Conservation (phyloP, 495 filamentous ascomycete species). For the Cercophora scortea region DNA sequence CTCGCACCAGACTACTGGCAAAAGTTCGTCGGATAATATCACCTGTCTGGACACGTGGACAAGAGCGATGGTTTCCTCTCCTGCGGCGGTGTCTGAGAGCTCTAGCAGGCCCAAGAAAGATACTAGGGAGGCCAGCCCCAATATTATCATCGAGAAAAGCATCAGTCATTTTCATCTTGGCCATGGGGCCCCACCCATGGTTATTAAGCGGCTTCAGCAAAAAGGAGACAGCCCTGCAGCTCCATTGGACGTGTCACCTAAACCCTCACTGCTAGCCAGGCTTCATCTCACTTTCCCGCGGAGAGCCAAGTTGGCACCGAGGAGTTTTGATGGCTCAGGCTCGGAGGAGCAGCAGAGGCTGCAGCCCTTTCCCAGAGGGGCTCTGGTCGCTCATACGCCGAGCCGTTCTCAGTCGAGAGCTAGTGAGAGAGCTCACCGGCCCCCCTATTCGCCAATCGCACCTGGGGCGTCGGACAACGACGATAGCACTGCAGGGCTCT, state of each 20-base stretch:
- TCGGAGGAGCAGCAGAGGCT: not conserved
- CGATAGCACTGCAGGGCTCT: slow-evolving; percentile 12
- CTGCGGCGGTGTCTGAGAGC: slow-evolving; percentile 9
- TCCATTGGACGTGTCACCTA: slow-evolving; percentile 2
- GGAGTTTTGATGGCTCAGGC: slow-evolving; percentile 9
- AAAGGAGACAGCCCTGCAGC: slow-evolving; percentile 13
- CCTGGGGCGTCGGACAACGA: slow-evolving; percentile 7
- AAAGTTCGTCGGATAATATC: not conserved
- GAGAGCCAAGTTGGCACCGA: slow-evolving; percentile 16
- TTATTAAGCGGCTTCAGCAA: slow-evolving; percentile 26
- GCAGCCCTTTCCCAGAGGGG: not conserved
- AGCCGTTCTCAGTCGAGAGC: slow-evolving; percentile 4
- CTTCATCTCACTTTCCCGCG: slow-evolving; percentile 24
- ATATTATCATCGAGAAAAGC: slow-evolving; percentile 20
- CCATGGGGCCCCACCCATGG: slow-evolving; percentile 15
- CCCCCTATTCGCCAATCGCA: not conserved
- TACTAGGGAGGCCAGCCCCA: slow-evolving; percentile 17
- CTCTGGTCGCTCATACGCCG: not conserved
- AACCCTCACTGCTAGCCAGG: slow-evolving; percentile 24
- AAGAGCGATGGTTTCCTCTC: not conserved
- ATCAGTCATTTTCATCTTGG: slow-evolving; percentile 23
- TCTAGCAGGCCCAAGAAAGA: slow-evolving; percentile 6
- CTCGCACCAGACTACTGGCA: slow-evolving; percentile 6
- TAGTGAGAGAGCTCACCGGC: not conserved
- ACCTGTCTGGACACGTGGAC: not conserved